phyloP scores from a whole-genome alignment of 2,329 filamentous ascomycete species.

The Diatrype stigma region DNA sequence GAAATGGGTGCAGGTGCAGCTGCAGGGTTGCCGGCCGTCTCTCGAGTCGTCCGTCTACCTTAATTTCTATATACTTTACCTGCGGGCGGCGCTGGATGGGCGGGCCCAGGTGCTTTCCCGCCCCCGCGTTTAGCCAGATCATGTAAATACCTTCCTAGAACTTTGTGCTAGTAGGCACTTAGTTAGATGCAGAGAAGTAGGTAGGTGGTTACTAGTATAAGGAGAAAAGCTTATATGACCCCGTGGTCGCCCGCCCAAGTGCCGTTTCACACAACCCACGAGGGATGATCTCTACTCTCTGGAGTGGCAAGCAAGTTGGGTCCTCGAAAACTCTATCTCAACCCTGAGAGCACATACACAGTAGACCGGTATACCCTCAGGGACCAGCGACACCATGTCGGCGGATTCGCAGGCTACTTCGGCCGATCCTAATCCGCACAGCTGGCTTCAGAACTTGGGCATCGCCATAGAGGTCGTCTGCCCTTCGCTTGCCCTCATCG shows the following conservation, averaged over 20 bases:
- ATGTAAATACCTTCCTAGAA: no score
- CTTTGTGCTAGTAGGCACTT: no score
- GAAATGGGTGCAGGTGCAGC: background rate
- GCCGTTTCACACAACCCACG: background rate
- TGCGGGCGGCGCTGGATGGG: no score
- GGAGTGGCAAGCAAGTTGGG: conserved; percentile 7
- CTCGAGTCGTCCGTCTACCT: no score
- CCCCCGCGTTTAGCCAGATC: no score
- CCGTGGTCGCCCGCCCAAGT: background rate
- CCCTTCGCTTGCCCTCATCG: conserved; percentile 25
- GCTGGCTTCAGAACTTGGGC: conserved; percentile 16
- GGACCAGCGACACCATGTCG: conserved; percentile 12
- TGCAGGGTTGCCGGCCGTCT: no score
- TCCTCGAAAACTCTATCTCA: conserved; percentile 4
- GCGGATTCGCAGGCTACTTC: conserved; percentile 1
- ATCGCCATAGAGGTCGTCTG: conserved; percentile 30
- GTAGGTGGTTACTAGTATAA: no score
- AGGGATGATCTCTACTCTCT: conserved; percentile 13
- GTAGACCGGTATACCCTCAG: background rate
- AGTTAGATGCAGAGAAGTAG: no score
- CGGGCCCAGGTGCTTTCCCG: no score
- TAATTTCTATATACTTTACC: no score
- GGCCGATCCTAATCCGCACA: conserved; percentile 11
- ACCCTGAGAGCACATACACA: conserved; percentile 4
- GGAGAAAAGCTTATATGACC: conserved; percentile 1